Base-by-base conservation (phyloP, 257 asterid genomes). In the Solanum pinnatisectum region DNA sequence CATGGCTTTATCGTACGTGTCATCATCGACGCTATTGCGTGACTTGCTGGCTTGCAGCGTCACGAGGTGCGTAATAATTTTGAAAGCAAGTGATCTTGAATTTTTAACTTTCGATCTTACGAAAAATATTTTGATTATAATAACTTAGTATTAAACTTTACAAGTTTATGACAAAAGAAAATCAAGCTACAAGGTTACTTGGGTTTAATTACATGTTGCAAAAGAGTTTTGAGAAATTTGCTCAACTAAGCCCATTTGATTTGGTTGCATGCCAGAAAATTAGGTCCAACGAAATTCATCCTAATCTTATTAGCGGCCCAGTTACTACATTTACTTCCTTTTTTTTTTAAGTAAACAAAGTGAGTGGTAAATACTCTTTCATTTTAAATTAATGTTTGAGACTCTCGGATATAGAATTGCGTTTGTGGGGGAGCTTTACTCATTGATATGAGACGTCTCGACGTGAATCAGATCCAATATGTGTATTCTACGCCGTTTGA, bases 51-150 rank as follows among this genome's bases (percentile, higher is more conserved):
- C 33, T 27, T 68, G 20, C 10, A 2, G 10, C 2, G 37, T 68
- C 76, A 42, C 15, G 15, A 15, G 15, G 33, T 10, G 2, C 13
- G 1, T 23, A 60, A 8, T 63, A 10, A 67, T 67, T 67, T 63
- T 63, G 0, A n/a, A 63, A 11, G 33, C 0, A 30, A 9, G 1
- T 60, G 1, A 22, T 23, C 0, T 4, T 60, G 6, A 60, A 59
- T 59, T 22, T 59, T 22, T 59, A 9, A 59, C 5, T 60, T 60
- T 9, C 0, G 0, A 20, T 60, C 2, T 60, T 60, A 8, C 1
- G 0, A 56, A 0, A 56, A 56, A 2, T 8, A 22, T 22, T 60
- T 60, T 20, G 0, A 60, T 1, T 0, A 8, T 3, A 9, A 23
- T 8, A 22, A 60, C 13, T 42, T 42, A 42, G 5, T 40, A 10